Percentiles rank a stretch among this genome's conserved stretches.
phyloP scores from a whole-genome alignment of 441 rosid species.

The Dalechampia spathulata region DNA sequence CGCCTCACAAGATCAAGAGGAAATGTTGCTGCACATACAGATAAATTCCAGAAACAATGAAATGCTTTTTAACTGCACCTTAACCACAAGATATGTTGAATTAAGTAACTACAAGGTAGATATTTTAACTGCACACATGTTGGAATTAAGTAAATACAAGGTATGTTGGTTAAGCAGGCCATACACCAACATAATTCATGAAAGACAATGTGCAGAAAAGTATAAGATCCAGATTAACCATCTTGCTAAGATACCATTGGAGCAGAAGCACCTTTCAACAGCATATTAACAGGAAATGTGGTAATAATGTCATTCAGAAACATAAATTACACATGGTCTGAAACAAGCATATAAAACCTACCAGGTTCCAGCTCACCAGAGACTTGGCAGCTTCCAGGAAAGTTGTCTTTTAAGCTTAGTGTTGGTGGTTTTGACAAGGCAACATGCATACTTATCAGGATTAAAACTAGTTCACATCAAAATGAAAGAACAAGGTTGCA shows the following conservation, averaged over 20 bases:
- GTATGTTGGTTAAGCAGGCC: not conserved
- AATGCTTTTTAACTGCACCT: not conserved
- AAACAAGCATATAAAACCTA: conserved; percentile 14
- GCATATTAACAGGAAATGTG: not conserved
- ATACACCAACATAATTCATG: not conserved
- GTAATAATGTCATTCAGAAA: not conserved
- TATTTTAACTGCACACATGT: not conserved
- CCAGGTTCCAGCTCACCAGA: conserved; percentile 10
- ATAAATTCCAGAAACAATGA: not conserved
- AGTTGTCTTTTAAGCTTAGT: conserved; percentile 6
- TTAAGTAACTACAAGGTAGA: not conserved
- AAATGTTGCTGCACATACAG: conserved; percentile 59
- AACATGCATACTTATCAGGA: conserved; percentile 1
- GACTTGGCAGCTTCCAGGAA: conserved; percentile 14
- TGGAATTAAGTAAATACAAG: not conserved
- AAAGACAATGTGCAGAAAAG: not conserved
- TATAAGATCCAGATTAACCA: not conserved
- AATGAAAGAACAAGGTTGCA: not conserved
- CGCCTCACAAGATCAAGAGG: conserved; percentile 91
- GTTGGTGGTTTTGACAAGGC: conserved; percentile 3
- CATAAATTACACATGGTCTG: not conserved
- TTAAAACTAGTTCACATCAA: not conserved
- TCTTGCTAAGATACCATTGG: not conserved
- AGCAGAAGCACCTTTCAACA: not conserved
- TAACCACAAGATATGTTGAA: not conserved